These are phyloP conservation scores for Diaporthe batatas DNA, from an alignment of 2,329 filamentous ascomycete genomes.

Conservation along the genomic window DNA sequence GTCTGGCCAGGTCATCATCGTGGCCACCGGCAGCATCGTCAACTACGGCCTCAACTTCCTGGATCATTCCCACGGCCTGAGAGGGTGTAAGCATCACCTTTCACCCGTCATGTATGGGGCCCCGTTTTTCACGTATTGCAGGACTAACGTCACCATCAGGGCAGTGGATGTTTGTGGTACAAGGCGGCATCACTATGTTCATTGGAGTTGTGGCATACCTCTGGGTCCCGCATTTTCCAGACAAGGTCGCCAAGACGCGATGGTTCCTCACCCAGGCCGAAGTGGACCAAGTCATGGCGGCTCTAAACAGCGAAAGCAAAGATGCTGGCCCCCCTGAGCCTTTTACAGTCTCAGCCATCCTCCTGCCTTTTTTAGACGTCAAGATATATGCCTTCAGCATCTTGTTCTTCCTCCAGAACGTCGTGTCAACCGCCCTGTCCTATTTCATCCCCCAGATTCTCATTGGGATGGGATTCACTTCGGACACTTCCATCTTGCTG, in stretches of 20 bases:
- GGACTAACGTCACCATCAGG: too few species aligned
- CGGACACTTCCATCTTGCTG: conserved; percentile 69
- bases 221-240: conserved; percentile 80
- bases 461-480: conserved; percentile 66
- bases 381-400: conserved; percentile 76
- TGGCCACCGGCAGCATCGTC: conserved; percentile 75
- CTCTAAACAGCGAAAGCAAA: conserved; percentile 72
- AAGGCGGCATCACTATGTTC: conserved; percentile 71
- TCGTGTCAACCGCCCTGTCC: conserved; percentile 73
- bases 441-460: conserved; percentile 77
- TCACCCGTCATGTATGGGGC: too few species aligned
- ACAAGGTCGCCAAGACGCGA: conserved; percentile 68
- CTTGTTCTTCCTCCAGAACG: conserved; percentile 76
- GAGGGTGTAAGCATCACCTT: conserved; percentile 60
- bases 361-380: conserved; percentile 68
- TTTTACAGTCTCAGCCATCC: conserved; percentile 68
- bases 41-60: conserved; percentile 78
- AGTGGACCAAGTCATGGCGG: conserved; percentile 65
- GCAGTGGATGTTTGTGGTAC: conserved; percentile 78
- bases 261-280: conserved; percentile 70
- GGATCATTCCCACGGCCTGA: conserved; percentile 66
- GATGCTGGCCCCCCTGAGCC: conserved; percentile 67
- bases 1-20: conserved; percentile 72
- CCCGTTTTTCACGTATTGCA: too few species aligned
- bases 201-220: conserved; percentile 73